These are phyloP conservation scores for Penicillium arizonense DNA, from an alignment of 495 filamentous ascomycete species.

Conservation along the genomic window DNA sequence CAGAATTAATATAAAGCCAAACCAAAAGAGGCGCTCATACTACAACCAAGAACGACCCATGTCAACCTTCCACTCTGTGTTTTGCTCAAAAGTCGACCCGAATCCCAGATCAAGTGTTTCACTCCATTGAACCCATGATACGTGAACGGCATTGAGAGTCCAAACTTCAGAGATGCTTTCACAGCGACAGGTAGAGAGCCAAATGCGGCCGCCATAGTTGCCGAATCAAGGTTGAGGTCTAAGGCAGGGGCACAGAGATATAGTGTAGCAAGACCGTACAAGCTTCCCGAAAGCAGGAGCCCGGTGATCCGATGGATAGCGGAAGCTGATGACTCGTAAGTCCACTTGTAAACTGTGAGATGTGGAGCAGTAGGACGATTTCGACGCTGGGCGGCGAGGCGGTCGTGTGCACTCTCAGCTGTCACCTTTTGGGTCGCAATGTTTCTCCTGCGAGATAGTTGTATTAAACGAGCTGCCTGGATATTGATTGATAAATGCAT, in stretches of 20 bases:
- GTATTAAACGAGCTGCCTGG: not conserved
- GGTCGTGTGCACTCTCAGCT: constrained; percentile 42
- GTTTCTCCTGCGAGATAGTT: not conserved
- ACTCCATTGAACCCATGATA: constrained; percentile 16
- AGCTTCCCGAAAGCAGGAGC: constrained; percentile 32
- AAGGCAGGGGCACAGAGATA: constrained; percentile 71
- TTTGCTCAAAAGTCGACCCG: constrained; percentile 8
- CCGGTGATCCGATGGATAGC: constrained; percentile 64
- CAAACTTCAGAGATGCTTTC: constrained; percentile 62
- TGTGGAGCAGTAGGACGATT: constrained; percentile 76
- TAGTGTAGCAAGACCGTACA: constrained; percentile 69
- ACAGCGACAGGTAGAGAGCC: constrained; percentile 57
- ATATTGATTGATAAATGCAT: not conserved
- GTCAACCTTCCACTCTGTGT: constrained; percentile 5
- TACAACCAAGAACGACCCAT: constrained; percentile 12
- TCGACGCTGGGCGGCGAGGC: constrained; percentile 70
- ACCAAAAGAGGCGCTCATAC: constrained; percentile 8
- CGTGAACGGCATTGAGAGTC: constrained; percentile 16
- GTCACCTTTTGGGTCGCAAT: constrained; percentile 7
- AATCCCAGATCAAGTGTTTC: constrained; percentile 15
- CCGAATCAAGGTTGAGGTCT: constrained; percentile 73
- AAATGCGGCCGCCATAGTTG: constrained; percentile 64
- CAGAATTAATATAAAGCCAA: constrained; percentile 3
- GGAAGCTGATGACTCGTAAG: constrained; percentile 59
- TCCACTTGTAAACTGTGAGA: constrained; percentile 73